Evolutionary conservation across 768 basidiomycete species (phyloP), one percentile per base, ranked within the genome.

Genomic region (Pleurotus tuber-regium): DNA sequence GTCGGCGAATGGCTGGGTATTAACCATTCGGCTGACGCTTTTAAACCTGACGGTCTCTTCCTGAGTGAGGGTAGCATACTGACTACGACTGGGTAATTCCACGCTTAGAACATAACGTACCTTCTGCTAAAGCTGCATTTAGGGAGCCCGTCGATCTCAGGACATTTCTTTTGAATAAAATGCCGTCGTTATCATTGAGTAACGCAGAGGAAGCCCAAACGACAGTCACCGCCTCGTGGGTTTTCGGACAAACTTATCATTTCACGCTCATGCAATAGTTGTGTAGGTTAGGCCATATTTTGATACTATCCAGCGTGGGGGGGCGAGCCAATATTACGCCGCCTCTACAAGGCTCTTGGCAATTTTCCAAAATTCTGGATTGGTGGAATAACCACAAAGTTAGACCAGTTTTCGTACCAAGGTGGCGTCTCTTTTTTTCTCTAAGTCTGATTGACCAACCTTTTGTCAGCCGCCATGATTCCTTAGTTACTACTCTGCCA

Each of bases 1-100:
- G 78, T 89, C 11, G 77, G 75, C 10, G 78, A 86, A 58, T 87
- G 81, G 82, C 71, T 85, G 30, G 67, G 70, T 29, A 54, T 63
- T 14, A 57, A 63, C 43, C 54, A 61, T 25, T 59, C 54, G 12
- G 74, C 77, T 58, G 62, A 72, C 40, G 51, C 70, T 31, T 46
- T 59, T 19, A 66, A 62, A 28, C 70, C 67, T 4, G 73, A 70
- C 14, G 76, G 72, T 19, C 58, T 83, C 18, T 61, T 64, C 9
- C 64, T 61, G 10, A 70, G 67, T 46, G 57, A 64, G 29, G 70
- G 67, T 2, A 59, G 61, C 19, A 51, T 77, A 19, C 46, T 71
- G 10, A 70, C 63, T 31, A 53, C 64, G 40, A 55, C 68, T 42
- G 64, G 66, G 81, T 78, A 60, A 40, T 70, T 63, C n/a, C 29